Conservation (phyloP, 2,329 filamentous ascomycete species). For the Fusarium sp. region DNA sequence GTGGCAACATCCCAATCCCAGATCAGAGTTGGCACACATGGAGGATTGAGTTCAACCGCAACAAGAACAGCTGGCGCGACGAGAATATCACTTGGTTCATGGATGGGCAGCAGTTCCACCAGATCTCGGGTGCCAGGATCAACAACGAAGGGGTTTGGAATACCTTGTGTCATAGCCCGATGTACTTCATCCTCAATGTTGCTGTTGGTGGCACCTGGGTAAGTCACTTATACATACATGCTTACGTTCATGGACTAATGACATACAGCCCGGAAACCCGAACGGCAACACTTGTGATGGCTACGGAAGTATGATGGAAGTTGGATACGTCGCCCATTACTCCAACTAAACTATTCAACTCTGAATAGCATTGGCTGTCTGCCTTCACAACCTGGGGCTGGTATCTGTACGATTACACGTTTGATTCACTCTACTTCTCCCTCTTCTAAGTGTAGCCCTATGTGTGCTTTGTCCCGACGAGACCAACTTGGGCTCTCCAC, state of each 20-base stretch:
- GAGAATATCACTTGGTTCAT: constrained; percentile 64
- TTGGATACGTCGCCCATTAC: constrained; percentile 60
- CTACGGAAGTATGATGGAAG: constrained; percentile 62
- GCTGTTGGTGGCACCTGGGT: constrained; percentile 65
- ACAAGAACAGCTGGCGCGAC: constrained; percentile 56
- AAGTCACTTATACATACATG: constrained; percentile 37
- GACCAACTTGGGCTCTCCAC: too few species aligned
- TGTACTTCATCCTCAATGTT: constrained; percentile 66
- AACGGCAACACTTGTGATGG: constrained; percentile 58
- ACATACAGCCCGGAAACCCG: constrained; percentile 59
- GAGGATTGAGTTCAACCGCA: constrained; percentile 61
- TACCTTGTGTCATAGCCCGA: constrained; percentile 60
- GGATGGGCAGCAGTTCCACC: constrained; percentile 59
- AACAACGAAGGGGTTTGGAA: constrained; percentile 60
- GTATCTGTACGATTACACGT: neutral
- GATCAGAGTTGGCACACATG: constrained; percentile 61
- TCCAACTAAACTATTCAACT: constrained; percentile 13
- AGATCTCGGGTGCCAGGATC: constrained; percentile 58
- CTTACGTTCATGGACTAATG: neutral
- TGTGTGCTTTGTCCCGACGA: too few species aligned
- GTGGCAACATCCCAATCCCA: constrained; percentile 15
- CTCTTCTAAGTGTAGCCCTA: too few species aligned
- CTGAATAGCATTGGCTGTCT: neutral
- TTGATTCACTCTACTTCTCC: neutral
- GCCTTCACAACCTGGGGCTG: neutral